Evolutionary conservation across 495 filamentous ascomycete species (phyloP), one percentile per base, ranked within the genome.

Genomic region (Aspergillus diversus): DNA sequence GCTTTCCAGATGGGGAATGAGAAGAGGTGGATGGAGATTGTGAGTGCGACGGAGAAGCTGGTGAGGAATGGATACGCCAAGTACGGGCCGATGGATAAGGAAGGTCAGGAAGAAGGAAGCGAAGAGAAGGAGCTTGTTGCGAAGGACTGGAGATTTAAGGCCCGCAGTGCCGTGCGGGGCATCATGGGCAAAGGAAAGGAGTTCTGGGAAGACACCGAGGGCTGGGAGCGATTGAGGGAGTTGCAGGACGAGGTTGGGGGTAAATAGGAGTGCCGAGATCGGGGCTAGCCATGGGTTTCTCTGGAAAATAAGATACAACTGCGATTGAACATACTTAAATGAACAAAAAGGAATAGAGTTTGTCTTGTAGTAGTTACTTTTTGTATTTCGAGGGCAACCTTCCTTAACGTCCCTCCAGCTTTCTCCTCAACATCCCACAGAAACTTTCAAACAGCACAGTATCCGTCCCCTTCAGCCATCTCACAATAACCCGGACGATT

Each of bases 361-460:
- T 43, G 4, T 7, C 0, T 13, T 11, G 11, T 43, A 4, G 39
- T 43, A 27, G 21, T 43, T 43, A 43, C 4, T 43, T 11, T 13
- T 11, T 12, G 5, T 4, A 11, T 43, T 43, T 2, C 3, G 3
- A 15, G n/a, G 27, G 9, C 5, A 50, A 5, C 16, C 27, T 7
- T 17, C 46, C 15, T 34, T 60, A 72, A 46, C 64, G 66, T 42
- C 63, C 67, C 46, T 77, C 72, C 4, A 83, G n/a, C 61, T 83
- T 82, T 59, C 85, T 71, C 66, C 86, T 87, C 56, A 97, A 55
- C 83, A 93, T 90, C 0, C 92, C 93, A 60, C 87, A 90, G 63
- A 98, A 90, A 69, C 93, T 97, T 75, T 96, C 92, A 73, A 96
- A 97, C 4, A 97, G 64, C 6, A 88, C 84, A 5, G 81, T 76